Conservation (phyloP, 768 basidiomycete species). For the Chalciporus sphaerocephalus region DNA sequence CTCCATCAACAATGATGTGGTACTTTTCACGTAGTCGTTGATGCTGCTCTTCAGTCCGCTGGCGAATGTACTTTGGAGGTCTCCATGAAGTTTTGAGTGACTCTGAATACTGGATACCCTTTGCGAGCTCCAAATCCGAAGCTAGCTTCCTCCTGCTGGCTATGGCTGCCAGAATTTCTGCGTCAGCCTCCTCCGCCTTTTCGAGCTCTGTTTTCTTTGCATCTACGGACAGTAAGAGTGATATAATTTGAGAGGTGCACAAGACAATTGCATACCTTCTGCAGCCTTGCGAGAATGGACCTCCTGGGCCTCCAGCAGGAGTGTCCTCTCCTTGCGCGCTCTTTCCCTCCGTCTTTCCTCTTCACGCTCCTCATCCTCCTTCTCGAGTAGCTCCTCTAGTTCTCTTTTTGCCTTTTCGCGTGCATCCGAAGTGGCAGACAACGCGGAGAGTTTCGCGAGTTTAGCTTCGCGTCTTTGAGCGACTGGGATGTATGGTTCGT, state of each 20-base stretch:
- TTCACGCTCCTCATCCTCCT: slow-evolving; percentile 72
- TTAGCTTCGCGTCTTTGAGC: slow-evolving; percentile 79
- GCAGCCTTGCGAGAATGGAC: slow-evolving; percentile 79
- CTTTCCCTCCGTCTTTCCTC: slow-evolving; percentile 73
- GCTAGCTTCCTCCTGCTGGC: slow-evolving; percentile 87
- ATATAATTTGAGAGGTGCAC: slow-evolving; percentile 4
- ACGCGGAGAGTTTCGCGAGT: slow-evolving; percentile 67
- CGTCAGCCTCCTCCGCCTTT: slow-evolving; percentile 83
- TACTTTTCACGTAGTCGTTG: slow-evolving; percentile 78
- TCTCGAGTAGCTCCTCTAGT: slow-evolving; percentile 56
- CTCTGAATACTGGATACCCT: slow-evolving; percentile 89
- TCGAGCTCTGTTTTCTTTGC: slow-evolving; percentile 85
- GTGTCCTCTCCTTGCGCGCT: slow-evolving; percentile 77
- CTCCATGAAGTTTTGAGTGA: slow-evolving; percentile 82
- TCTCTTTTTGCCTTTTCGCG: slow-evolving; percentile 44
- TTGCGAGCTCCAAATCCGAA: slow-evolving; percentile 88
- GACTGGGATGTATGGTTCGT: slow-evolving; percentile 85
- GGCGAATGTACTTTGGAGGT: slow-evolving; percentile 78
- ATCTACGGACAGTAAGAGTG: slow-evolving; percentile 42
- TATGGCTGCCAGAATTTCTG: slow-evolving; percentile 87
- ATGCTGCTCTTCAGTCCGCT: slow-evolving; percentile 64
- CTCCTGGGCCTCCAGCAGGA: slow-evolving; percentile 92
- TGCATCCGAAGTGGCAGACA: slow-evolving; percentile 48
- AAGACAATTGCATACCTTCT: slow-evolving; percentile 52
- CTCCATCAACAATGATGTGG: slow-evolving; percentile 93